Evolutionary conservation across 306 rosid species (phyloP), one percentile per base, ranked within the genome.

Genomic region (Acacia confusa): DNA sequence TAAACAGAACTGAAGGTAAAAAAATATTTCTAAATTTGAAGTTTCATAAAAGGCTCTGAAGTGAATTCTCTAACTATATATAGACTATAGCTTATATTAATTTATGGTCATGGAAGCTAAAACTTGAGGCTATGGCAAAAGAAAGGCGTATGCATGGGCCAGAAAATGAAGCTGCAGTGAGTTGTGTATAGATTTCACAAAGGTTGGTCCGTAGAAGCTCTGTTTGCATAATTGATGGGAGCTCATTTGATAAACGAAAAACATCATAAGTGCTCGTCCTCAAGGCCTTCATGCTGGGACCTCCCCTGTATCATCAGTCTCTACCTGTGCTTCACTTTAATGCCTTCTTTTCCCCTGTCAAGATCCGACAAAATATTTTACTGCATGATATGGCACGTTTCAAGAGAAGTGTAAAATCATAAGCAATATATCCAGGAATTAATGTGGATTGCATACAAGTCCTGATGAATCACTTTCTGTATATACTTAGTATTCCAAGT

Each of bases 301-400:
- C 69, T 63, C 20, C 14, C 32, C 52, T 40, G 25, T 19, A 40
- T 69, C 19, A 69, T 70, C 34, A 40, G 6, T 1, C 32, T 40
- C 20, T 70, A 40, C 13, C 22, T 41, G 20, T 41, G 74, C 57
- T 43, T 70, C 75, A 44, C 75, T 70, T 70, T 43, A 43, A 70
- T 70, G 55, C 75, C 36, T 41, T 70, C 74, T 24, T 70, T 70
- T 70, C 53, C 74, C 6, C 75, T 43, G n/a, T 70, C 57, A 70
- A 43, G 36, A 70, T 70, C 75, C 57, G 27, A 22, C 75, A 43
- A 70, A 25, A 70, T 70, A 43, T 70, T 44, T 12, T 44, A 24
- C 13, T 43, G 25, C 38, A 17, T 70, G 11, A 68, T 22, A 9
- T 55, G 12, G 1, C 38, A 13, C 30, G 43, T 64, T 28, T 64